Base-by-base conservation (phyloP, 164 flowering plant species). In the Macadamia tetraphylla region DNA sequence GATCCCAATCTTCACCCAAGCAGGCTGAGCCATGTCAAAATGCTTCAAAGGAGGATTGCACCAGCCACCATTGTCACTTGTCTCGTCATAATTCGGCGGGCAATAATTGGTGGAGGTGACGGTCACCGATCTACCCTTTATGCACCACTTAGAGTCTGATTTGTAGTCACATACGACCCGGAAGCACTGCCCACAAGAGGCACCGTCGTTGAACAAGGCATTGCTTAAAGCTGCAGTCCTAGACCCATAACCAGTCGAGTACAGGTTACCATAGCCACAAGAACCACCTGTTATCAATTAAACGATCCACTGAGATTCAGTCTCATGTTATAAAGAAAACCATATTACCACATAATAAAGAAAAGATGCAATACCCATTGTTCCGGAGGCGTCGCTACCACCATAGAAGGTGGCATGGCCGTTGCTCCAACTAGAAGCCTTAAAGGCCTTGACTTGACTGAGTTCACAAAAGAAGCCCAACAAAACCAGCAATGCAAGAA, bases 1-100 rank as follows among this genome's bases (percentile, higher is more conserved):
- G 65, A 90, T 83, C 32, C 80, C 96, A 29, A 92, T 89, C 82
- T 88, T 84, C 58, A 88, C 87, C 95, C 96, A 91, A 44, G 98
- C 92, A 9, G 97, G 98, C 74, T 93, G 88, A 73, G 98, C 93
- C 97, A 93, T 91, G 70, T 93, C 98, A 58, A 93, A 93, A 62
- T 91, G 98, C 71, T 82, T 67, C 63, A 80, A 88, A 1, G 97
- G 97, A 42, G 98, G 97, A 73, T 93, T 91, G 88, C 97, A 91
- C 98, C 98, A 91, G 2, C 98, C 98, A 6, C 98, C 98, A 65
- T 83, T 70, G 71, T 87, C 67, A 75, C 66, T 92, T 3, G 98
- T 23, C 80, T n/a, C 76, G 88, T 66, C 96, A 43, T 55, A 86
- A 72, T 93, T 93, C 11, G 97, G 94, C 59, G 98, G 98, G 76